These are phyloP conservation scores for Pestalotiopsis sp. DNA, from an alignment of 2,329 filamentous ascomycete genomes.

Conservation along the genomic window DNA sequence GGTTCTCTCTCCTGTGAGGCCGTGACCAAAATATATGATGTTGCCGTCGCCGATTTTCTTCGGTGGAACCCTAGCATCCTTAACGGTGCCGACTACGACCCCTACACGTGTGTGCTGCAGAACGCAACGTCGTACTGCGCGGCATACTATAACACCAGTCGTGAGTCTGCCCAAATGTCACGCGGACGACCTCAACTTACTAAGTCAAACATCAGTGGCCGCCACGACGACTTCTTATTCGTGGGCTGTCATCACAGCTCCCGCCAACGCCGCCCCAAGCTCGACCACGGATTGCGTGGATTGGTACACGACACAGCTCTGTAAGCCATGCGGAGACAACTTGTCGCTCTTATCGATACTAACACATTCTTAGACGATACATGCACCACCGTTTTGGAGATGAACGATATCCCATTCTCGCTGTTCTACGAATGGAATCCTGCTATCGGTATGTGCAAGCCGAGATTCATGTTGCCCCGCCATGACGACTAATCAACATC, in stretches of 20 bases:
- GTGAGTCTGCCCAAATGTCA: neutral
- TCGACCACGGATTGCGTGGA: neutral
- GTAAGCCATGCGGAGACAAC: neutral
- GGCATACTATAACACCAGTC: neutral
- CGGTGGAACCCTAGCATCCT: neutral
- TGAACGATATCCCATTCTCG: neutral
- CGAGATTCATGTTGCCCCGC: neutral
- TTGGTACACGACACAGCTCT: neutral
- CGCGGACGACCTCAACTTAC: neutral
- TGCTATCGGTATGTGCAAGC: neutral
- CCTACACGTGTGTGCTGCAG: neutral
- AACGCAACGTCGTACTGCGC: neutral
- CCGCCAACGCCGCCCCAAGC: neutral
- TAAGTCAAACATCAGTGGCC: neutral
- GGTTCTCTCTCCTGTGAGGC: constrained; percentile 11
- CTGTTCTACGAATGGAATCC: neutral
- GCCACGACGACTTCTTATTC: neutral
- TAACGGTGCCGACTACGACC: neutral
- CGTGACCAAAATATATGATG: neutral
- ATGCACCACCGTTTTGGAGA: neutral
- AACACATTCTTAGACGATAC: neutral
- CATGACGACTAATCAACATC: neutral
- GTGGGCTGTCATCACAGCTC: neutral
- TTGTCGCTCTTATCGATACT: neutral
- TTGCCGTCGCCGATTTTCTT: neutral